Evolutionary conservation across 768 basidiomycete genomes (phyloP).

Genomic region (Dictyophora rubrovolvata): DNA sequence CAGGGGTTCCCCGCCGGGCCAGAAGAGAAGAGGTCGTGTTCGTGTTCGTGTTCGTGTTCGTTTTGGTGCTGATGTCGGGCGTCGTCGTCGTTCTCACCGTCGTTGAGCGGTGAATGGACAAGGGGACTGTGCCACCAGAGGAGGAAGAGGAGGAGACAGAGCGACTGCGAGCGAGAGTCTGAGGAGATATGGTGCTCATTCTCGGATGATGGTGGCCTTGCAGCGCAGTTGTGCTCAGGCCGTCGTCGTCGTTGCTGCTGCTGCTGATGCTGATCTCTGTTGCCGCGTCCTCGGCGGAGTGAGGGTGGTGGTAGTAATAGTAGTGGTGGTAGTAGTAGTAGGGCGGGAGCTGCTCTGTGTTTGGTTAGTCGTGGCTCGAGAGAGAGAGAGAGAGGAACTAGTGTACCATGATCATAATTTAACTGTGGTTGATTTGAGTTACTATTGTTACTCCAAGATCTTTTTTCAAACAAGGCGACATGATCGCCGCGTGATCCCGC

Average conservation of each 20-base stretch:
- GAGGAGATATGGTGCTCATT: background rate
- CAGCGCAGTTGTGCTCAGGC: background rate
- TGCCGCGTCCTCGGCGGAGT: background rate
- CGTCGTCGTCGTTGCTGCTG: background rate
- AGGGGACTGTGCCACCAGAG: conserved; percentile 23
- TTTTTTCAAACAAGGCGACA: background rate
- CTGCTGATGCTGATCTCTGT: background rate
- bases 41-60: conserved; percentile 35
- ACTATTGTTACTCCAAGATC: background rate
- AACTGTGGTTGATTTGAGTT: too few relatives aligned
- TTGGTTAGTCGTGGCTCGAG: background rate
- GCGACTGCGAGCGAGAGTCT: background rate
- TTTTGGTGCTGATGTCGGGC: conserved; percentile 11
- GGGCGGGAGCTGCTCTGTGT: background rate
- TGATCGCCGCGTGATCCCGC: background rate
- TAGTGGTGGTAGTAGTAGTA: background rate
- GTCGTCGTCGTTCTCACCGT: background rate
- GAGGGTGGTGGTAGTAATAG: background rate
- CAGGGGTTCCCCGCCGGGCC: too few relatives aligned
- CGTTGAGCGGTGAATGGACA: conserved; percentile 45
- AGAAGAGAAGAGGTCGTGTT: conserved; percentile 22
- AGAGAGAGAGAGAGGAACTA: background rate
- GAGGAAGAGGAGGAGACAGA: conserved; percentile 3
- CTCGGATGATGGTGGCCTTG: background rate
- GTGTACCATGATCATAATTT: background rate